These are phyloP conservation scores for Larix kaempferi DNA, from an alignment of 75 land plant species.

Conservation along the genomic window DNA sequence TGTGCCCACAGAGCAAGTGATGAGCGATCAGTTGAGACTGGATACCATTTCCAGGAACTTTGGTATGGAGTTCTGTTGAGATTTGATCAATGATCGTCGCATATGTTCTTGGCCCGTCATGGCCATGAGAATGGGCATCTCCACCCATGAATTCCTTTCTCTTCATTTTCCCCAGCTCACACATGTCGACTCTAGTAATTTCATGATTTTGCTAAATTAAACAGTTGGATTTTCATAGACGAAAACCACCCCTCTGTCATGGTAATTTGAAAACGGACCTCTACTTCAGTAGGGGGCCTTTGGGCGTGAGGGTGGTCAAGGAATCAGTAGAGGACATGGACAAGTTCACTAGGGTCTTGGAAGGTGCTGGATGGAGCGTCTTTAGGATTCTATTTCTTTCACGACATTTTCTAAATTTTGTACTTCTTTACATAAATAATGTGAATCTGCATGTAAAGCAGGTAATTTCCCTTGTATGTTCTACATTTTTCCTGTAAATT, in stretches of 20 bases:
- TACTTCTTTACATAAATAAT: no score
- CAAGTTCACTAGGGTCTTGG: slow-evolving; percentile 11
- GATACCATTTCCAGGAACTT: slow-evolving; percentile 23
- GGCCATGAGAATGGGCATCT: background rate
- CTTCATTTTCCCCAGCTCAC: slow-evolving; percentile 24
- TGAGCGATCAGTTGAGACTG: slow-evolving; percentile 18
- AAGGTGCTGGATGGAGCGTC: slow-evolving; percentile 31
- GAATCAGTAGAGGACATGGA: slow-evolving; percentile 24
- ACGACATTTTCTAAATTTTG: no score
- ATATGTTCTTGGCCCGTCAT: slow-evolving; percentile 25
- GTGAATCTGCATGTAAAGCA: no score
- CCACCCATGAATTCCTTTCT: slow-evolving; percentile 9
- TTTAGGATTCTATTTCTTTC: no score
- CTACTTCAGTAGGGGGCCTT: slow-evolving; percentile 9
- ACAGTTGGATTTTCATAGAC: slow-evolving; percentile 24
- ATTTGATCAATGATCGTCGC: slow-evolving; percentile 23
- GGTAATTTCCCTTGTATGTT: no score
- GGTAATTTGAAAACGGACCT: background rate
- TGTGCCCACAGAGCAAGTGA: slow-evolving; percentile 22
- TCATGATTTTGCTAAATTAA: slow-evolving; percentile 19
- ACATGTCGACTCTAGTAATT: slow-evolving; percentile 14
- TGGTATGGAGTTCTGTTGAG: slow-evolving; percentile 32
- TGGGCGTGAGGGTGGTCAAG: slow-evolving; percentile 13
- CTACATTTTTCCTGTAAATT: no score
- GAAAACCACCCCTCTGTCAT: background rate